Evolutionary conservation across 257 asterid species (phyloP).

Genomic region (Nicotiana sylvestris): DNA sequence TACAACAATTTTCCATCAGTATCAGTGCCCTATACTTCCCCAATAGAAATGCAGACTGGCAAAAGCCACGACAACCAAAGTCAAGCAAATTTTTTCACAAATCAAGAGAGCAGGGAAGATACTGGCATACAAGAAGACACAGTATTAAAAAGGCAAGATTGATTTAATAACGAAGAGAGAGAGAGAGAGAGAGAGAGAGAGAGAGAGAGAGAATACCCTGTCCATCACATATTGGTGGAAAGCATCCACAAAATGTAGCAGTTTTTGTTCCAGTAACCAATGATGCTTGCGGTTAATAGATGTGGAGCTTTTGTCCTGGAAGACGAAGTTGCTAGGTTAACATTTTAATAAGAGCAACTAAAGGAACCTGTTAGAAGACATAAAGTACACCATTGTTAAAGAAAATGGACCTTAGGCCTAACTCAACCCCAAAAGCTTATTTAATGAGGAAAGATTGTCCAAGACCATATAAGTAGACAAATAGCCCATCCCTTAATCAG

Average conservation of each 20-base stretch:
- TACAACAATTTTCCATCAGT: background rate
- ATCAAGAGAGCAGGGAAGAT: background rate
- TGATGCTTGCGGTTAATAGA: conserved; percentile 67
- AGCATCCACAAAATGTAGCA: conserved; percentile 96
- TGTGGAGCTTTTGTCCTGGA: conserved; percentile 66
- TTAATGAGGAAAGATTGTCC: background rate
- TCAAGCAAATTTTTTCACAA: background rate
- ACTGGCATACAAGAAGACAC: background rate
- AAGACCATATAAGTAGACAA: background rate
- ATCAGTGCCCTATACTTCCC: background rate
- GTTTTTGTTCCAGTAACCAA: conserved; percentile 90
- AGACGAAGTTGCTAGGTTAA: conserved; percentile 12
- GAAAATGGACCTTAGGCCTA: background rate
- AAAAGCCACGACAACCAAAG: too few species aligned
- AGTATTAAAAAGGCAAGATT: background rate
- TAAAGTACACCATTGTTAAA: background rate
- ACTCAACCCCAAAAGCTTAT: background rate
- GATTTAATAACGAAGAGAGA: background rate
- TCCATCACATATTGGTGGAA: conserved; percentile 99
- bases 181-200: conserved; percentile 13
- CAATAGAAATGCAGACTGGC: too few species aligned
- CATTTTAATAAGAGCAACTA: background rate
- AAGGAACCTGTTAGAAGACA: background rate
- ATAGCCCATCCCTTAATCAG: background rate
- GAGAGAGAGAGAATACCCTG: conserved; percentile 48